Percentiles rank a stretch among this genome's conserved stretches.
Evolutionary conservation across 495 filamentous ascomycete species (phyloP).

Genomic region (Penicillium cataractarum): DNA sequence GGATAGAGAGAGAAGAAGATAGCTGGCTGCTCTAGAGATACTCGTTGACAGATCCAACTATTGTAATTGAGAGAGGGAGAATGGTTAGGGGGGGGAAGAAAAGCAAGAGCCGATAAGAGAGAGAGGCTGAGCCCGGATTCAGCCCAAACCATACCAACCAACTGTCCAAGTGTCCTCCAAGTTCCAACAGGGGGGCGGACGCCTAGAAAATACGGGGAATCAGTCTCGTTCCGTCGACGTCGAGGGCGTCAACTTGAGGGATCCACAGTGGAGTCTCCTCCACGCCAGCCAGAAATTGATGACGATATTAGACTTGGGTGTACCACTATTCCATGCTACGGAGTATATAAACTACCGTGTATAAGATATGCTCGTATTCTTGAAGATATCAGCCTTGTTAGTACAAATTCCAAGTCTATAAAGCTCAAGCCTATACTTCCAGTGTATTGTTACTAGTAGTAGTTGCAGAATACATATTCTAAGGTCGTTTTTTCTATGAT

Average conservation of each 20-base stretch:
- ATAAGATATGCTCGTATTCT: too few species aligned
- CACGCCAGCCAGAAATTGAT: slow-evolving; percentile 1
- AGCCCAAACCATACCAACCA: slow-evolving; percentile 1
- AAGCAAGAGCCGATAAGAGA: not conserved
- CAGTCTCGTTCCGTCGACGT: not conserved
- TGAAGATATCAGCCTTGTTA: too few species aligned
- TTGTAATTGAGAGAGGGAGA: not conserved
- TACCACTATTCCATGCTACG: not conserved
- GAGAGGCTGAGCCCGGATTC: slow-evolving; percentile 6
- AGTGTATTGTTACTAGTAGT: too few species aligned
- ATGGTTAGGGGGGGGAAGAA: not conserved
- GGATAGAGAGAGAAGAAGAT: too few species aligned
- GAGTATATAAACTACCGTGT: too few species aligned
- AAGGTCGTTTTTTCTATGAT: too few species aligned
- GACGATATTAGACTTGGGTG: not conserved
- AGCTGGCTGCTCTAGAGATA: not conserved
- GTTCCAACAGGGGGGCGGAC: not conserved
- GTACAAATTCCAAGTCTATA: too few species aligned
- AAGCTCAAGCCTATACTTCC: too few species aligned
- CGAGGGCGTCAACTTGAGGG: not conserved
- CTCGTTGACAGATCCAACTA: not conserved
- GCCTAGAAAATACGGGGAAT: not conserved
- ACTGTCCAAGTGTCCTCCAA: too few species aligned
- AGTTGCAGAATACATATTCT: too few species aligned
- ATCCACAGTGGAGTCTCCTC: slow-evolving; percentile 7